A percentile compares a stretch with the other conserved stretches of the same genome.
phyloP scores from a whole-genome alignment of 2,329 filamentous ascomycete genomes.

The Ascochyta viciae-villosae region DNA sequence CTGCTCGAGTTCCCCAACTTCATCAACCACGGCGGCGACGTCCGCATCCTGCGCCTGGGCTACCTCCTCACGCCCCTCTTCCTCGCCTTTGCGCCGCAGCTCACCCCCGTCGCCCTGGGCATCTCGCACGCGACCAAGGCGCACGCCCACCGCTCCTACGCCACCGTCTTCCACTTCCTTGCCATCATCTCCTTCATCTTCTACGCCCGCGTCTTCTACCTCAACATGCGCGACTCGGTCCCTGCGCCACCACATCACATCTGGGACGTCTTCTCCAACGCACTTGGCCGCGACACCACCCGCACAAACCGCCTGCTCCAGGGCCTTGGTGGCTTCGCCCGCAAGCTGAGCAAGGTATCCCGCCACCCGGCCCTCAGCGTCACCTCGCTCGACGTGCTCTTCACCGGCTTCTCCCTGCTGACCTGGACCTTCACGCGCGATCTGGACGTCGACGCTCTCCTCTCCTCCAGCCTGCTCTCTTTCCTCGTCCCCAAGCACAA shows the following conservation, averaged over 20 bases:
- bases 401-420: conserved; percentile 62
- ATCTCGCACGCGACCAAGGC: conserved; percentile 52
- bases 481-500: conserved; percentile 35
- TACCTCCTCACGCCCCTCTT: conserved; percentile 43
- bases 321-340: conserved; percentile 29
- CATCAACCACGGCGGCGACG: conserved; percentile 29
- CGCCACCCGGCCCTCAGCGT: conserved; percentile 66
- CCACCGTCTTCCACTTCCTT: conserved; percentile 57
- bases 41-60: conserved; percentile 32
- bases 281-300: conserved; percentile 56
- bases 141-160: conserved; percentile 52
- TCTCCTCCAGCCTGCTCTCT: conserved; percentile 47
- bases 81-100: conserved; percentile 46
- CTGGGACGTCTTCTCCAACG: conserved; percentile 44
- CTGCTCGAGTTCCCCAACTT: conserved; percentile 50
- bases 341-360: conserved; percentile 58
- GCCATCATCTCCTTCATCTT: conserved; percentile 55
- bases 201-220: conserved; percentile 55
- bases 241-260: conserved; percentile 54
- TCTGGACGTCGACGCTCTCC: conserved; percentile 59
- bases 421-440: conserved; percentile 65
- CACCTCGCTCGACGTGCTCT: conserved; percentile 65
- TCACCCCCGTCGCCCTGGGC: conserved; percentile 60
- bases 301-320: conserved; percentile 36
- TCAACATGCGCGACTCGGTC: conserved; percentile 56